Percentiles rank a stretch among this genome's conserved stretches.
phyloP scores from a whole-genome alignment of 2,329 filamentous ascomycete genomes.

The Fusarium nematophilum region DNA sequence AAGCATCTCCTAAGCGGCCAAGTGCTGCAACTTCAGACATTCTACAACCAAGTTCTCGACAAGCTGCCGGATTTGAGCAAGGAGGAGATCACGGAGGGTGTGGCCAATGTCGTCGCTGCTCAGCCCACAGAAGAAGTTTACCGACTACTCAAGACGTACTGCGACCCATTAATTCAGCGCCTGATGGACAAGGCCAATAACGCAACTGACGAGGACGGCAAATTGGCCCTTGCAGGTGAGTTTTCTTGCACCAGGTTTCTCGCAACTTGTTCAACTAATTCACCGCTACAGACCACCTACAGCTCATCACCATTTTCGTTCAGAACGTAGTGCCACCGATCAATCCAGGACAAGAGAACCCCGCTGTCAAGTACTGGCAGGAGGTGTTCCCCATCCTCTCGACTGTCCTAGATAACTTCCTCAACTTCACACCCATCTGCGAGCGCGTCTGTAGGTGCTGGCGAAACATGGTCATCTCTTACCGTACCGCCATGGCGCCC shows the following conservation, averaged over 20 bases:
- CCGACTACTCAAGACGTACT: conserved; percentile 88
- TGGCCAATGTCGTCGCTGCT: conserved; percentile 89
- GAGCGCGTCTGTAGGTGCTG: conserved; percentile 95
- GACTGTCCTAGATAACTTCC: conserved; percentile 88
- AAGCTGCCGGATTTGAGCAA: conserved; percentile 87
- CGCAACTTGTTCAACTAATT: conserved; percentile 30
- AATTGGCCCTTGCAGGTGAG: conserved; percentile 85
- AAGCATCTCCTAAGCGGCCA: conserved; percentile 85
- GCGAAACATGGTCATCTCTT: conserved; percentile 97
- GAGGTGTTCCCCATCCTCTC: conserved; percentile 91
- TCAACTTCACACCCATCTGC: conserved; percentile 86
- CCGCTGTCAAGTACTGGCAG: conserved; percentile 94
- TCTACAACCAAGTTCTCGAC: conserved; percentile 91
- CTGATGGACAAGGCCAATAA: conserved; percentile 89
- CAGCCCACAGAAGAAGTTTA: conserved; percentile 86
- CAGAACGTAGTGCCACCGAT: conserved; percentile 82
- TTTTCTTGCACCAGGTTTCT: neutral
- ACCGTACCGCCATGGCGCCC: conserved; percentile 88
- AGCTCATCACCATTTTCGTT: conserved; percentile 91
- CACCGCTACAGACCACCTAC: conserved; percentile 78
- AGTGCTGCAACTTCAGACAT: conserved; percentile 86
- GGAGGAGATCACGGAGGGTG: conserved; percentile 95
- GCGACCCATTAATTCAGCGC: conserved; percentile 87
- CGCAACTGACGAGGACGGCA: conserved; percentile 84
- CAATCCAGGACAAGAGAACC: conserved; percentile 78